Evolutionary conservation across 768 basidiomycete genomes (phyloP), one percentile per base, ranked within the genome.

Genomic region (Boletus rubropictus): DNA sequence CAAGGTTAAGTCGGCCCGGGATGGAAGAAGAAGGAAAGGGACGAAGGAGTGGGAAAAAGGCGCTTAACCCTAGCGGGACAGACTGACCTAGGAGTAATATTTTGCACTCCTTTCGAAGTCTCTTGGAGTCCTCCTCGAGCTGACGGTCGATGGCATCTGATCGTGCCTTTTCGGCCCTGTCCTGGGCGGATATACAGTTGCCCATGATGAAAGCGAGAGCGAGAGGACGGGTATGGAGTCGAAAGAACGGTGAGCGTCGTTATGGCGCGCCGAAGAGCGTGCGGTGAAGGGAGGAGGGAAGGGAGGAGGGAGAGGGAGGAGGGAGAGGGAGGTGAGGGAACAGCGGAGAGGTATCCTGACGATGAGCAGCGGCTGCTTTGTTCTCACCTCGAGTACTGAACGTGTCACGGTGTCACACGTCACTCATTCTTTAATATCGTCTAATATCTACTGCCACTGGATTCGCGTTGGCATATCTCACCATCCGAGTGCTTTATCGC

Each of bases 71-170:
- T 31, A 5, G 44, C n/a, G 40, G 38, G 42, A 45, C 4, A 22
- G 3, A 75, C 88, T 42, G 51, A 89, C 91, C 93, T n/a, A 96
- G 73, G 12, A 96, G 71, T 18, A 96, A 68, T 56, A 96, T 93
- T 77, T 94, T 94, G 73, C 89, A 93, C 63, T 94, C 92, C 58
- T 83, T 81, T 63, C 84, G 84, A 53, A 85, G 86, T 65, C 77
- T 82, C 64, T 79, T 82, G 14, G 76, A 77, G 64, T 94, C 93
- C 69, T 93, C 90, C 62, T 93, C 89, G 44, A 93, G 79, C 67
- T 81, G 77, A 53, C 77, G 79, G 75, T 93, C 90, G 57, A 93
- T 93, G 59, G 73, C 71, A 64, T 85, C 83, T 15, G 83, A 86
- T 62, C 73, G 73, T 39, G 77, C 75, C 62, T 77, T 80, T 53